phyloP scores from a whole-genome alignment of 352 stramenopile genomes.

The Globisporangium cylindrosporum region DNA sequence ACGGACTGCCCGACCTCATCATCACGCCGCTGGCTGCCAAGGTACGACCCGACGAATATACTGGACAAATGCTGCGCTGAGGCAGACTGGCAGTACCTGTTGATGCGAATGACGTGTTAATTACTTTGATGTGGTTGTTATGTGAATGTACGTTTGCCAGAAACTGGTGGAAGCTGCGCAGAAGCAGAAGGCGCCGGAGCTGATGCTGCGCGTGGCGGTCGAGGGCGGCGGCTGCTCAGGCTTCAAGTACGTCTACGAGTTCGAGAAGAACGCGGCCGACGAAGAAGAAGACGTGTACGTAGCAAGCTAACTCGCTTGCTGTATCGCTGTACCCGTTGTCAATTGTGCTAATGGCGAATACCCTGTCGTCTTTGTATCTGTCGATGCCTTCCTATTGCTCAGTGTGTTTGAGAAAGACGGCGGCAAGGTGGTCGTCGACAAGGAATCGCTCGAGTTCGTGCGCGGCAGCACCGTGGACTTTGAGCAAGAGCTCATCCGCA shows the following conservation, averaged over 20 bases:
- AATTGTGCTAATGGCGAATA: background rate
- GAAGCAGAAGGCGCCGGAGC: conserved; percentile 48
- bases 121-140: background rate
- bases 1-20: conserved; percentile 52
- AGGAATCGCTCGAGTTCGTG: conserved; percentile 93
- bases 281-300: conserved; percentile 53
- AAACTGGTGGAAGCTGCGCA: conserved; percentile 57
- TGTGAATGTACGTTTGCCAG: conserved; percentile 13
- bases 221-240: conserved; percentile 92
- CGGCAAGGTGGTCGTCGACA: conserved; percentile 89
- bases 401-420: conserved; percentile 88
- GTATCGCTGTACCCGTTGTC: background rate
- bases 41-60: conserved; percentile 16
- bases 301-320: background rate
- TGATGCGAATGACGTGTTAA: background rate
- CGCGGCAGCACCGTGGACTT: conserved; percentile 94
- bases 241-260: conserved; percentile 92
- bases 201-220: conserved; percentile 87
- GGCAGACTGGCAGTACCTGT: background rate
- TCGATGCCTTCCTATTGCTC: background rate
- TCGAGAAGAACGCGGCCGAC: conserved; percentile 61
- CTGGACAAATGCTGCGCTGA: background rate
- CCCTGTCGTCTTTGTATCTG: background rate
- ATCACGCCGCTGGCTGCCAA: conserved; percentile 66
- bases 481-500: conserved; percentile 97